Evolutionary conservation across 805 yeast genomes (phyloP), one percentile per base, ranked within the genome.

Genomic region (Isabelozyma rhagii): DNA sequence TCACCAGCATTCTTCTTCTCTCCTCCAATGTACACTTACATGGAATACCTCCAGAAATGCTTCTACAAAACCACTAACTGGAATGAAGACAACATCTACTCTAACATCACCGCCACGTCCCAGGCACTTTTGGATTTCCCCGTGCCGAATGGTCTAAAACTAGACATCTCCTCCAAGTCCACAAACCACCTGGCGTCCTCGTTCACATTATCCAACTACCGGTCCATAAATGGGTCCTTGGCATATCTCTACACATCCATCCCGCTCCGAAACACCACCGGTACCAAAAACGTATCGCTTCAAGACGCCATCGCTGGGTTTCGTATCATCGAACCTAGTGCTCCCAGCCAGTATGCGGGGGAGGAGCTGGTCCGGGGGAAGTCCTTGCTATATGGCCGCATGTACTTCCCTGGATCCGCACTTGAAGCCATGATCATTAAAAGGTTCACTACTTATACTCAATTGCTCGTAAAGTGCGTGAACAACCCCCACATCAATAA

Each of bases 371-470:
- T 11, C 38, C 51, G 8, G 51, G 56, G 45, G 68, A 76, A 36
- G 10, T 71, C 83, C 0, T 70, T 93, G 13, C 67, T 87, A 34
- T 93, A 89, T 64, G 98, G 98, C 0, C 75, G 93, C 54, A 80
- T 94, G 83, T 88, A 85, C 60, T 83, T 93, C 53, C 98, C 99
- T 0, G 87, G 89, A 1, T 84, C 89, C 14, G 84, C 87, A 7
- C 69, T 94, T 2, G 98, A 93, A 65, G 97, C 97, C 1, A 85
- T 94, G 93, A 55, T 84, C 7, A 81, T 90, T 40, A 81, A 86
- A 53, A 71, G 89, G 48, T 59, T 89, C 14, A 72, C 85, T 0
- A 66, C 78, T 5, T 71, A 73, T 25, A 74, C 88, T 1, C 97
- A 89, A 60, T 50, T 92, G 13, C 68, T 86, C 41, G 67, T 89